Evolutionary conservation across 2,329 filamentous ascomycete species (phyloP).

Genomic region (Fusarium verticillioides): DNA sequence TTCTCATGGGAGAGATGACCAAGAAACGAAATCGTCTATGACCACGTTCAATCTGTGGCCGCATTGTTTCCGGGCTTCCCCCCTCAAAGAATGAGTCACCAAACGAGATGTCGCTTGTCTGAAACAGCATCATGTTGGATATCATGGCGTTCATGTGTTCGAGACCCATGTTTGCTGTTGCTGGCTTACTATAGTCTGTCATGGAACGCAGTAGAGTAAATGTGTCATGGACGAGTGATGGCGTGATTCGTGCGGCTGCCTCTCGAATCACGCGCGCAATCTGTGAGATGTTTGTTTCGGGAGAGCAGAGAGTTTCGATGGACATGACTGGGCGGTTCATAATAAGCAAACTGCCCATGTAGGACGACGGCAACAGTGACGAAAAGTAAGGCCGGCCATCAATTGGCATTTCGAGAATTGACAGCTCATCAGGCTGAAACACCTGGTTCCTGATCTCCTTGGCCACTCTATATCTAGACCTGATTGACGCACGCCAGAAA

Average conservation of each 20-base stretch:
- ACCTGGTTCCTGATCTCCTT: neutral
- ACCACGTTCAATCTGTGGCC: constrained; percentile 6
- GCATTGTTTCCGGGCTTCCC: constrained; percentile 5
- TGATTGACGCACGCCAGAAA: constrained; percentile 10
- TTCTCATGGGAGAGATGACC: constrained; percentile 4
- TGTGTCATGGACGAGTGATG: neutral
- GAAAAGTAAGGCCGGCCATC: constrained; percentile 10
- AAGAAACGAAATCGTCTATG: constrained; percentile 1
- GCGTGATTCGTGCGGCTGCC: constrained; percentile 2
- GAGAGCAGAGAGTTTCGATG: neutral
- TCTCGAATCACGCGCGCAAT: neutral
- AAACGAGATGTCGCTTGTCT: constrained; percentile 7
- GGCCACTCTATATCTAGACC: constrained; percentile 5
- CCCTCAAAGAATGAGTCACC: constrained; percentile 3
- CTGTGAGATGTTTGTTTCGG: neutral
- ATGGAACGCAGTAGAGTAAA: neutral
- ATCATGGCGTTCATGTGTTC: constrained; percentile 16
- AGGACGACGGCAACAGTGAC: neutral
- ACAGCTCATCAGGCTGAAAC: neutral
- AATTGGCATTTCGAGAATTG: constrained; percentile 16
- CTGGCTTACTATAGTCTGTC: constrained; percentile 13
- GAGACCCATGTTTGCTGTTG: constrained; percentile 15
- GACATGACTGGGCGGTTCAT: constrained; percentile 1
- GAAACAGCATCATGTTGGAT: constrained; percentile 9
- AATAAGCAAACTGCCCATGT: constrained; percentile 7